A percentile compares a stretch with the other conserved stretches of the same genome.
Evolutionary conservation across 352 stramenopile species (phyloP).

Genomic region (Pythium guiyangense): DNA sequence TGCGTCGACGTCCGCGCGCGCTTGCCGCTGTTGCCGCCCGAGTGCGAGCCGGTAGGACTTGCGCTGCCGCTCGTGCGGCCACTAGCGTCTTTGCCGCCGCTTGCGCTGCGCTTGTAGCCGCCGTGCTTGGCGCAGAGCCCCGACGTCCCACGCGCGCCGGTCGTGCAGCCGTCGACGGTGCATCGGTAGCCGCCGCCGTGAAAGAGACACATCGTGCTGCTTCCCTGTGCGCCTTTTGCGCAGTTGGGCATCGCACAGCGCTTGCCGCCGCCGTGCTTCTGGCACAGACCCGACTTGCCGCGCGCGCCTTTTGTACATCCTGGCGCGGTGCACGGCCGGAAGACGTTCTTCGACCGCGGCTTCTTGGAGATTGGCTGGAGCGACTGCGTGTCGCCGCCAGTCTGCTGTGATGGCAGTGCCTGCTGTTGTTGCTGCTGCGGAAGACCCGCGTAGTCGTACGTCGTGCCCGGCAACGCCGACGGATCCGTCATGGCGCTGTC

Average conservation of each 20-base stretch:
- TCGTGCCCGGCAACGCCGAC: background rate
- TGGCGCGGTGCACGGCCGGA: conserved; percentile 50
- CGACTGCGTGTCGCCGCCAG: conserved; percentile 10
- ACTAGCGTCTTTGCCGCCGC: background rate
- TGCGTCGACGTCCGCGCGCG: conserved; percentile 16
- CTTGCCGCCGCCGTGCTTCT: conserved; percentile 84
- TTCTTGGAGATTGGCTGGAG: conserved; percentile 49
- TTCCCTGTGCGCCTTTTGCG: conserved; percentile 79
- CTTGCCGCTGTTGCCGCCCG: conserved; percentile 8
- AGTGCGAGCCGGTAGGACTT: conserved; percentile 3
- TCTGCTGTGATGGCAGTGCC: conserved; percentile 1
- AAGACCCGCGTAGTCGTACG: background rate
- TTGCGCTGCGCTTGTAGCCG: conserved; percentile 63
- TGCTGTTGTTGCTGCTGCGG: background rate
- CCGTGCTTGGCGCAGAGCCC: conserved; percentile 77
- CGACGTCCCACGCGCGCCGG: conserved; percentile 67
- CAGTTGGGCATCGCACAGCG: conserved; percentile 55
- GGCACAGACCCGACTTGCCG: conserved; percentile 78
- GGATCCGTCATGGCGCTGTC: background rate
- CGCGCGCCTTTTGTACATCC: conserved; percentile 76
- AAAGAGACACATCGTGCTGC: conserved; percentile 70
- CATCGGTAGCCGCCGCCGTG: conserved; percentile 85
- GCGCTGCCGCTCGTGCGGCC: background rate
- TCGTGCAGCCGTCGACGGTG: conserved; percentile 63
- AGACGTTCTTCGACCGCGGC: conserved; percentile 64